Evolutionary conservation across 805 yeast species (phyloP).

Genomic region (Cyberlindnera lachancei): DNA sequence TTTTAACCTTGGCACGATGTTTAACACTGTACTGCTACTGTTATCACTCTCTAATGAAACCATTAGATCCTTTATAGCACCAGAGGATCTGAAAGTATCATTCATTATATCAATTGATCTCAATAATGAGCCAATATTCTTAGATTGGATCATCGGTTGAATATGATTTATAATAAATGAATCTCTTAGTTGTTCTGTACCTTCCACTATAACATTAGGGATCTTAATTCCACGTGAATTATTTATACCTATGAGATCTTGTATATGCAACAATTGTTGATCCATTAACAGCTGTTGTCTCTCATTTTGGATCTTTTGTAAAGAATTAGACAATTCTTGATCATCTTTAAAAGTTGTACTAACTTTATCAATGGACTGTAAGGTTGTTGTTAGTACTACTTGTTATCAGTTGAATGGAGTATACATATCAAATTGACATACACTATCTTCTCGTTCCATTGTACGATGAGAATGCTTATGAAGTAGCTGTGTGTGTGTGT

Average conservation of each 20-base stretch:
- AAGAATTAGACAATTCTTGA: constrained; percentile 1
- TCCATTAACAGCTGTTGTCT: constrained; percentile 22
- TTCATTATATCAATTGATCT: constrained; percentile 35
- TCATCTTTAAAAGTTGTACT: constrained; percentile 16
- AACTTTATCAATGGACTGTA: constrained; percentile 17
- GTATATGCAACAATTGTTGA: constrained; percentile 23
- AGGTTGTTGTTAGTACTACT: neutral
- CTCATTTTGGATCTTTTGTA: constrained; percentile 20
- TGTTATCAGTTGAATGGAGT: neutral
- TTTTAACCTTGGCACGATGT: constrained; percentile 25
- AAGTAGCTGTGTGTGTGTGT: too few relatives aligned
- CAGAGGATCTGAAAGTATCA: constrained; percentile 35
- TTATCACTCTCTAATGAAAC: constrained; percentile 20
- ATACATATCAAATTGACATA: neutral
- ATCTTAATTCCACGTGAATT: constrained; percentile 35
- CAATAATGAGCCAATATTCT: constrained; percentile 35
- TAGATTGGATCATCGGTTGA: constrained; percentile 35
- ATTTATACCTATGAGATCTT: constrained; percentile 24
- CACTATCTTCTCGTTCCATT: neutral
- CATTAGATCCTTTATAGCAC: constrained; percentile 35
- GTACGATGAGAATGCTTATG: too few relatives aligned
- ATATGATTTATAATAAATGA: constrained; percentile 40
- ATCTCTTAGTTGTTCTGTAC: constrained; percentile 39
- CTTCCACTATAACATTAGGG: constrained; percentile 39
- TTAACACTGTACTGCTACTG: constrained; percentile 8